These are phyloP conservation scores for Ceriops zippeliana DNA, from an alignment of 345 rosid species.

Conservation along the genomic window DNA sequence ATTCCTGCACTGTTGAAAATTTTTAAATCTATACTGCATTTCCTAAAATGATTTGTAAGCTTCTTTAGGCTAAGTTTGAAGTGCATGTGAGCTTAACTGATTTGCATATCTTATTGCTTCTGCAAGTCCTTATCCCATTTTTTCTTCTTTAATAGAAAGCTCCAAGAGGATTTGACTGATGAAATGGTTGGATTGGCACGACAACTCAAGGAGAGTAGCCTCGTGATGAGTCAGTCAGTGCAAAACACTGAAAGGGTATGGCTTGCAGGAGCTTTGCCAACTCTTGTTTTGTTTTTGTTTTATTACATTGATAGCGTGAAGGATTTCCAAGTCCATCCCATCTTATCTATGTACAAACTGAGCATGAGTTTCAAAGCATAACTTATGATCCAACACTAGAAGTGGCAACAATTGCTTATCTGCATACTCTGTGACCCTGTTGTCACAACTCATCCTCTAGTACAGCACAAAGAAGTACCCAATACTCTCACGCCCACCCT, in stretches of 20 bases:
- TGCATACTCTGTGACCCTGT: no score
- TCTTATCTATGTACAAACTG: no score
- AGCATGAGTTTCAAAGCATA: no score
- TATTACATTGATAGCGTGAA: neutral
- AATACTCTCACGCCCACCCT: no score
- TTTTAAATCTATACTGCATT: neutral
- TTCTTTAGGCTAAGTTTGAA: neutral
- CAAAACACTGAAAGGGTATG: constrained; percentile 74
- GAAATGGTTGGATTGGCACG: constrained; percentile 92
- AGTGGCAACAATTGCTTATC: no score
- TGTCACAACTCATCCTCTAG: no score
- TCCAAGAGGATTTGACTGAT: constrained; percentile 83
- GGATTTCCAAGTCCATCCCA: neutral
- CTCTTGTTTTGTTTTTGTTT: neutral
- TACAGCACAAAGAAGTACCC: no score
- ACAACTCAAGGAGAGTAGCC: constrained; percentile 87
- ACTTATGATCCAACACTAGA: no score
- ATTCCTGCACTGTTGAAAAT: neutral
- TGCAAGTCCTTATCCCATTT: neutral
- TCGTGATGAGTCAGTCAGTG: constrained; percentile 70
- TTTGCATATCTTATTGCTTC: neutral
- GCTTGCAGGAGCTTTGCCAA: neutral
- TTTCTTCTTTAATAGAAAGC: constrained; percentile 40
- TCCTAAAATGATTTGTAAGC: neutral
- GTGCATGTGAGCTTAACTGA: neutral